Evolutionary conservation across 2,329 filamentous ascomycete genomes (phyloP), one percentile per base, ranked within the genome.

Genomic region (Fusarium lyarnte): DNA sequence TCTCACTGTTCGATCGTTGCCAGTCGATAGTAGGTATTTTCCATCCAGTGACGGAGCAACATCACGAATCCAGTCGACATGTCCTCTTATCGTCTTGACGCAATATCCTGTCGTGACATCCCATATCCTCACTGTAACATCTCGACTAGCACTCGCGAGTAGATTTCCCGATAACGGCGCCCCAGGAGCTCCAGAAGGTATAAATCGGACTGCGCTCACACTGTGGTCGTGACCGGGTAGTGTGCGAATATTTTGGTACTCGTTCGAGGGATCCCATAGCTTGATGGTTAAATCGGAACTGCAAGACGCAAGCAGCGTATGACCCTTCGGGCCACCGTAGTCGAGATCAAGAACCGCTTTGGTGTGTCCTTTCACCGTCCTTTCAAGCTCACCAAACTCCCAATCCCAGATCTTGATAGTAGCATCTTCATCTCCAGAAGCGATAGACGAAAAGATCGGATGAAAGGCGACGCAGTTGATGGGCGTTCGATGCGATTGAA

Each of bases 331-430:
- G 0, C 95, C 95, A 41, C 95, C 95, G 82, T 93, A 98, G 78
- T 98, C 95, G 39, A 97, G 90, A 79, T 97, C 94, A 33, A 96
- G 84, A 2, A 98, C 94, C 7, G 94, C 90, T 79, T 93, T 94
- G 9, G 94, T 98, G 78, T 98, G 95, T 3, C 94, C 94, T 80
- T 98, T 98, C 63, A 98, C 88, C 1, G 95, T 98, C 70, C 92
- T 87, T 81, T 98, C 95, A 8, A 97, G 86, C 82, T 98, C 95
- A 52, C 95, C 95, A 29, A 97, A 84, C 78, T 98, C 95, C 93
- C 94, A 98, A 79, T 98, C 95, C 95, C 95, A 98, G 61, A 98
- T 95, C 79, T 98, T 98, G 81, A 98, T 97, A 12, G 93, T 97
- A 60, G 90, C 93, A 81, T 98, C 95, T 80, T 97, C 95, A 13